These are phyloP conservation scores for Leccinellum albellum DNA, from an alignment of 768 basidiomycete species.

Conservation along the genomic window DNA sequence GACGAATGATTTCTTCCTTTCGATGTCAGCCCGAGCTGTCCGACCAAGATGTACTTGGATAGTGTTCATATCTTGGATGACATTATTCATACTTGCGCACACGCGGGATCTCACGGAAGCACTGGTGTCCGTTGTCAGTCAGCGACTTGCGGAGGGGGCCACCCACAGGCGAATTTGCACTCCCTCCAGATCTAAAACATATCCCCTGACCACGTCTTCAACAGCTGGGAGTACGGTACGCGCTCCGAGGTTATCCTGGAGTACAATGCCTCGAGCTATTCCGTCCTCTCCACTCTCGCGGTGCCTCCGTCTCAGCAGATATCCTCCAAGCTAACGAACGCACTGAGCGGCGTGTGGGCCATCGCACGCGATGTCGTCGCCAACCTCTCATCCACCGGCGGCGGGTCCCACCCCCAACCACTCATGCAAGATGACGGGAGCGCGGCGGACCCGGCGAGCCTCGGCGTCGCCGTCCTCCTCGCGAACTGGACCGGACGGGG, in stretches of 20 bases:
- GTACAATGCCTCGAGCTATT: slow-evolving; percentile 40
- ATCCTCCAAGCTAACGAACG: slow-evolving; percentile 19
- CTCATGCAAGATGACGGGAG: slow-evolving; percentile 52
- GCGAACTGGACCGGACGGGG: slow-evolving; percentile 49
- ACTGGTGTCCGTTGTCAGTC: slow-evolving; percentile 34
- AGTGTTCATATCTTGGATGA: background rate
- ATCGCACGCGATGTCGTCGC: slow-evolving; percentile 50
- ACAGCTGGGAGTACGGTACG: slow-evolving; percentile 55
- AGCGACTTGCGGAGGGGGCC: slow-evolving; percentile 39
- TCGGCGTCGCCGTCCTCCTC: slow-evolving; percentile 65
- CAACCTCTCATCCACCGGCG: slow-evolving; percentile 43
- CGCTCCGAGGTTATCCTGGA: slow-evolving; percentile 50
- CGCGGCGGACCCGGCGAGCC: slow-evolving; percentile 73
- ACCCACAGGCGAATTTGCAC: slow-evolving; percentile 34
- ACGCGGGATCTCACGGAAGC: slow-evolving; percentile 35
- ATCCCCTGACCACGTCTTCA: background rate
- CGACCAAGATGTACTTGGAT: too few relatives aligned
- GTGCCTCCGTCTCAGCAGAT: slow-evolving; percentile 28
- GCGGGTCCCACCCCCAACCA: slow-evolving; percentile 50
- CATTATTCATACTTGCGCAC: background rate
- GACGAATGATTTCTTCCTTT: background rate
- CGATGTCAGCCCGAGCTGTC: background rate
- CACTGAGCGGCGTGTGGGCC: slow-evolving; percentile 51
- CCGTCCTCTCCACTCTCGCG: slow-evolving; percentile 37
- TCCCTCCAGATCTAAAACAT: too few relatives aligned